Evolutionary conservation across 2,329 filamentous ascomycete species (phyloP).

Genomic region (Fusarium sp.): DNA sequence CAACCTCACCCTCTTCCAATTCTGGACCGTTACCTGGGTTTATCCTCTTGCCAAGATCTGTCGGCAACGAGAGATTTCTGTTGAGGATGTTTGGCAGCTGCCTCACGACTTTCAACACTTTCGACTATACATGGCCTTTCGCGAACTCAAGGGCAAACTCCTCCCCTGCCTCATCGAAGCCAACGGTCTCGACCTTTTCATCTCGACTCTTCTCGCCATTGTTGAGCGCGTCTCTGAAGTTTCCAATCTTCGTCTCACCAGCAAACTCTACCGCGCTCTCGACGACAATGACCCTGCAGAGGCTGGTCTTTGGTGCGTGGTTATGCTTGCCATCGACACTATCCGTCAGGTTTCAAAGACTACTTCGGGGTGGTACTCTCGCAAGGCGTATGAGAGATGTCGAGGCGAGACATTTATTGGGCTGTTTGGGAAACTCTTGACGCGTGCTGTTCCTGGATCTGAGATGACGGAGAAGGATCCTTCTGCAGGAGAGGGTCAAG

Average conservation of each 20-base stretch:
- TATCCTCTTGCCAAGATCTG: constrained; percentile 77
- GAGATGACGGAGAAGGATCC: constrained; percentile 53
- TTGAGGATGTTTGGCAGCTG: constrained; percentile 85
- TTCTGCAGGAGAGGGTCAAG: background rate
- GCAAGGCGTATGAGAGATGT: constrained; percentile 85
- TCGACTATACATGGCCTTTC: constrained; percentile 79
- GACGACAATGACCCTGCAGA: constrained; percentile 47
- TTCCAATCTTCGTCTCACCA: constrained; percentile 54
- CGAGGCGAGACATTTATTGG: constrained; percentile 73
- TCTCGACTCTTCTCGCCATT: constrained; percentile 73
- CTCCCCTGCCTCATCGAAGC: constrained; percentile 76
- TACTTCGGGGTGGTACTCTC: constrained; percentile 78
- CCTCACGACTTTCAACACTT: constrained; percentile 86
- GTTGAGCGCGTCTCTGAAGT: constrained; percentile 58
- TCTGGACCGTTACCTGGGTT: constrained; percentile 89
- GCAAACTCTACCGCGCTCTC: constrained; percentile 52
- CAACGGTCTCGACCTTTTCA: constrained; percentile 82
- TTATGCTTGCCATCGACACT: constrained; percentile 52
- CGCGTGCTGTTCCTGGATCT: constrained; percentile 53
- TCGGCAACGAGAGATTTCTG: constrained; percentile 73
- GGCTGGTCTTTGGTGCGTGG: constrained; percentile 52
- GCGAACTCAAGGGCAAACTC: constrained; percentile 78
- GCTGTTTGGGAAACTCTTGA: constrained; percentile 54
- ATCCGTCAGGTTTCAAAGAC: constrained; percentile 53
- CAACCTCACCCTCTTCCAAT: constrained; percentile 82